Percentiles rank a stretch among this genome's conserved stretches.
phyloP scores from a whole-genome alignment of 2,329 filamentous ascomycete species.

The Diaporthe eres region DNA sequence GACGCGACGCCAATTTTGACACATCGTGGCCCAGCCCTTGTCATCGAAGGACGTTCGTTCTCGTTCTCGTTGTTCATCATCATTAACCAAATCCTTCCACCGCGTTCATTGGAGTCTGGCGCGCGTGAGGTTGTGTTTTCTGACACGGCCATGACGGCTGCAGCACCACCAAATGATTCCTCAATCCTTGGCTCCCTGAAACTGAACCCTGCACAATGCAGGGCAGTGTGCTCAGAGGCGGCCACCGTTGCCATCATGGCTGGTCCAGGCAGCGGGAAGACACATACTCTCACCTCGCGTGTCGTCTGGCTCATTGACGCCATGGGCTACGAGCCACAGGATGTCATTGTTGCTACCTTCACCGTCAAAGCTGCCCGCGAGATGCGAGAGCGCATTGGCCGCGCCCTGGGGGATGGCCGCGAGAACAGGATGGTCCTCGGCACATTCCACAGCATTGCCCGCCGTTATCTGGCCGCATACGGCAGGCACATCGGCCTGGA shows the following conservation, averaged over 20 bases:
- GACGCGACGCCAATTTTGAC: not conserved
- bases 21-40: not conserved
- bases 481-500: slow-evolving; percentile 86
- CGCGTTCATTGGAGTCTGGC: not conserved
- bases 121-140: slow-evolving; percentile 28
- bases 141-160: slow-evolving; percentile 35
- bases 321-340: slow-evolving; percentile 80
- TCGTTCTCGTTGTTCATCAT: not conserved
- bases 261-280: slow-evolving; percentile 85
- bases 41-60: not conserved
- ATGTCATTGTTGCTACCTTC: slow-evolving; percentile 96
- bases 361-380: slow-evolving; percentile 94
- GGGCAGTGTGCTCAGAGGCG: slow-evolving; percentile 67
- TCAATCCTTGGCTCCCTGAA: slow-evolving; percentile 66
- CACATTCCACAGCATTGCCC: slow-evolving; percentile 94
- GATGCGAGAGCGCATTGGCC: slow-evolving; percentile 91
- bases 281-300: slow-evolving; percentile 92
- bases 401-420: slow-evolving; percentile 81
- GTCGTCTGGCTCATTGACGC: slow-evolving; percentile 89
- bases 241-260: slow-evolving; percentile 76
- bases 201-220: slow-evolving; percentile 69
- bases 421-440: slow-evolving; percentile 86
- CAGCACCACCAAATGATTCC: slow-evolving; percentile 41
- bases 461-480: slow-evolving; percentile 86
- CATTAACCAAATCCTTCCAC: not conserved